A percentile compares a stretch with the other conserved stretches of the same genome.
Conservation (phyloP, 73 alveolate genomes). For the Paramecium sonneborni region DNA sequence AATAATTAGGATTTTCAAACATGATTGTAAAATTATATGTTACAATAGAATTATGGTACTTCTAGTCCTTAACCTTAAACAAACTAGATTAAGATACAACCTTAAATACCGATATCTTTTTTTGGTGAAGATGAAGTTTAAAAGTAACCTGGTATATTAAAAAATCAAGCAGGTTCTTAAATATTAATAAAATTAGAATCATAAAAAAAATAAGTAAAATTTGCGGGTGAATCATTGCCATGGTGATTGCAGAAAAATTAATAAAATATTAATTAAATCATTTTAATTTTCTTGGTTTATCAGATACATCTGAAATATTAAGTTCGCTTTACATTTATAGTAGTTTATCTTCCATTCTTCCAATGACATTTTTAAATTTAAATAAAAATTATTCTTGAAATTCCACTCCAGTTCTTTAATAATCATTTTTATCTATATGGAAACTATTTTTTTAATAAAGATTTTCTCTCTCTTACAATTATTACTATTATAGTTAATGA, state of each 20-base stretch:
- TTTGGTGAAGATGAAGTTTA: neutral
- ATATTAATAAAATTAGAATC: neutral
- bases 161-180: too few relatives aligned
- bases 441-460: neutral
- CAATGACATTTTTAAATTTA: conserved; percentile 36
- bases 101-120: neutral
- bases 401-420: neutral
- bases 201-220: neutral
- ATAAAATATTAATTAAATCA: neutral
- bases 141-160: neutral
- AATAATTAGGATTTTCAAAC: neutral
- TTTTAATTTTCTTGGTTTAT: conserved; percentile 20
- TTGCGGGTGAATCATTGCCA: neutral
- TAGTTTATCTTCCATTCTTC: conserved; percentile 50
- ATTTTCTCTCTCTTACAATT: neutral
- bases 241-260: neutral
- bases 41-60: neutral
- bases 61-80: conserved; percentile 8
- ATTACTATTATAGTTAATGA: neutral
- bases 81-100: neutral
- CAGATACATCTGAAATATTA: neutral
- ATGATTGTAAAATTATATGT: neutral
- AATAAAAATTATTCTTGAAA: neutral
- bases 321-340: conserved; percentile 14
- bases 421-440: neutral